Percentiles rank a stretch among this genome's conserved stretches.
These are phyloP conservation scores for Beauveria pseudobassiana DNA, from an alignment of 2,329 filamentous ascomycete species.

Conservation along the genomic window DNA sequence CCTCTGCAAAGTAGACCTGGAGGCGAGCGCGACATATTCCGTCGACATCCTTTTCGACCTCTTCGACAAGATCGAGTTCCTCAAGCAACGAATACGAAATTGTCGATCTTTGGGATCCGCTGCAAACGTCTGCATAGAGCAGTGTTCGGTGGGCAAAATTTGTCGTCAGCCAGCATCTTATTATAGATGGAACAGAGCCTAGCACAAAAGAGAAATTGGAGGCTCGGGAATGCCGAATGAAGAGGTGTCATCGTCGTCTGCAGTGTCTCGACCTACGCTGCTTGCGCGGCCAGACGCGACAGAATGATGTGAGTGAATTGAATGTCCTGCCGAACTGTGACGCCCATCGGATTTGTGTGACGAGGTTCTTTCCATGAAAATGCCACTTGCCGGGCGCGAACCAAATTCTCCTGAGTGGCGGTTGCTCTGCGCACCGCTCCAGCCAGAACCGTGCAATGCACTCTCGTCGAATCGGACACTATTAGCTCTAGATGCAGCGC, in stretches of 20 bases:
- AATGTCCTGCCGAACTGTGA: conserved; percentile 88
- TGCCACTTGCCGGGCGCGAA: conserved; percentile 70
- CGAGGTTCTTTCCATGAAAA: conserved; percentile 84
- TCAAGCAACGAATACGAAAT: conserved; percentile 68
- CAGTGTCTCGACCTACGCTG: conserved; percentile 76
- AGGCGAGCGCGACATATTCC: conserved; percentile 65
- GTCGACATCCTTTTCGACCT: conserved; percentile 58
- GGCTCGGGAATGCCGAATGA: conserved; percentile 66
- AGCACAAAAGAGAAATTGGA: conserved; percentile 76
- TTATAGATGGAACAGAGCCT: conserved; percentile 85
- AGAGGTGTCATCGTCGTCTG: conserved; percentile 57
- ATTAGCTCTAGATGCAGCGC: conserved; percentile 85
- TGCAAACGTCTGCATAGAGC: conserved; percentile 86
- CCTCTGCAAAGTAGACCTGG: conserved; percentile 84
- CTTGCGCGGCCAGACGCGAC: conserved; percentile 74
- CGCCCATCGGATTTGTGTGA: conserved; percentile 96
- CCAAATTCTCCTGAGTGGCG: conserved; percentile 79
- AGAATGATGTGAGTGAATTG: conserved; percentile 60
- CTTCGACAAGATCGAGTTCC: conserved; percentile 62
- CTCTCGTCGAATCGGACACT: conserved; percentile 97
- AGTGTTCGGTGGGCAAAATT: conserved; percentile 85
- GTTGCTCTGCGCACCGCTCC: conserved; percentile 63
- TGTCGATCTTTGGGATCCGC: conserved; percentile 82
- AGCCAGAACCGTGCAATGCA: conserved; percentile 78
- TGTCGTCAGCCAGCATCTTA: conserved; percentile 89